phyloP scores from a whole-genome alignment of 352 stramenopile species.

The Phytophthora sp. region DNA sequence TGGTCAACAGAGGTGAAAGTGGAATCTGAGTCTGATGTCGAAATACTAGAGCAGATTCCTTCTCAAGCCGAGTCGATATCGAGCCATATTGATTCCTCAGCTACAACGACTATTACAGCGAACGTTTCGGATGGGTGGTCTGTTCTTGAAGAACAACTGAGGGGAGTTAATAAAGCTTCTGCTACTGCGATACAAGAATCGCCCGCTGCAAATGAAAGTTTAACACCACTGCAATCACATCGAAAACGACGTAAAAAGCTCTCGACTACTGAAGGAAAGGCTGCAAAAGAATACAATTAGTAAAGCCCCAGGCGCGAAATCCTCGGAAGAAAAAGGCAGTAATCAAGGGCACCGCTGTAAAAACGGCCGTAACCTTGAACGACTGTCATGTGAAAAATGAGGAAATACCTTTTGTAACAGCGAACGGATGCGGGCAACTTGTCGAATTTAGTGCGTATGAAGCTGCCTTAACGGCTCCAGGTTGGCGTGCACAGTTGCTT shows the following conservation, averaged over 20 bases:
- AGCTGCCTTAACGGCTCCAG: conserved; percentile 19
- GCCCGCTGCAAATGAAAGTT: not conserved
- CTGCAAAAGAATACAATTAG: not conserved
- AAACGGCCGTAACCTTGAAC: not conserved
- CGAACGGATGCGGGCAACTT: conserved; percentile 11
- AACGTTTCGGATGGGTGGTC: too few relatives aligned
- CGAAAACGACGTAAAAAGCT: conserved; percentile 26
- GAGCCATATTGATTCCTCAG: too few relatives aligned
- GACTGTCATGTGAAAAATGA: conserved; percentile 4
- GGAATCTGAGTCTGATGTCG: conserved; percentile 2
- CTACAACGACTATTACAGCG: too few relatives aligned
- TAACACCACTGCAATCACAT: conserved; percentile 1
- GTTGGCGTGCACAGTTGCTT: conserved; percentile 27
- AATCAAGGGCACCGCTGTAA: too few relatives aligned
- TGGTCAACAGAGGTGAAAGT: conserved; percentile 11
- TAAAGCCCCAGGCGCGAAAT: conserved; percentile 3
- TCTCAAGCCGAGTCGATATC: not conserved
- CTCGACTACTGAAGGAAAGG: conserved; percentile 2
- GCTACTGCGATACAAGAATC: not conserved
- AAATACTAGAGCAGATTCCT: conserved; percentile 1
- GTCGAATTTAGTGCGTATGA: conserved; percentile 25
- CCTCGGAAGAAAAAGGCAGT: conserved; percentile 5
- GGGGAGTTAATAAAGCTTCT: not conserved
- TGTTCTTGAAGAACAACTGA: not conserved
- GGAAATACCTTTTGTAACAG: conserved; percentile 14